Percentiles rank a stretch among this genome's conserved stretches.
Evolutionary conservation across 23 red algal species (phyloP).

Genomic region (Agarophyton chilense): DNA sequence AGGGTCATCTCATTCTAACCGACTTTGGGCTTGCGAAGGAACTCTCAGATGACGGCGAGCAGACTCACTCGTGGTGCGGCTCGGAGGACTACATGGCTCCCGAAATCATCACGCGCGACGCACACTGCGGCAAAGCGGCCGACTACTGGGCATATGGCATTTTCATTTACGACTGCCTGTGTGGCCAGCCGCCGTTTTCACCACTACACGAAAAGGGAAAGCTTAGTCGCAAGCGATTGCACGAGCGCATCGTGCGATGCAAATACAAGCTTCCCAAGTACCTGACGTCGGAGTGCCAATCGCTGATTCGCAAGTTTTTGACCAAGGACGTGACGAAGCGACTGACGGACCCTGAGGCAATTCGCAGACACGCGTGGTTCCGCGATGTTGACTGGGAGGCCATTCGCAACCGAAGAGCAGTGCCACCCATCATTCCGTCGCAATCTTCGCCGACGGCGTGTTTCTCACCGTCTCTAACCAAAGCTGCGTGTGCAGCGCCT

Average conservation of each 20-base stretch:
- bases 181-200: slow-evolving; percentile 93
- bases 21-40: slow-evolving; percentile 97
- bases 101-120: slow-evolving; percentile 85
- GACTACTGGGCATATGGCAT: slow-evolving; percentile 93
- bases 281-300: slow-evolving; percentile 79
- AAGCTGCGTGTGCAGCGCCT: slow-evolving; percentile 33
- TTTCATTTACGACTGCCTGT: slow-evolving; percentile 93
- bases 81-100: slow-evolving; percentile 98
- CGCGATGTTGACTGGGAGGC: slow-evolving; percentile 65
- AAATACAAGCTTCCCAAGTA: slow-evolving; percentile 86
- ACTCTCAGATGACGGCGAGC: slow-evolving; percentile 17
- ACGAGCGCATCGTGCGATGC: slow-evolving; percentile 85
- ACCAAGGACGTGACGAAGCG: slow-evolving; percentile 77
- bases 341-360: slow-evolving; percentile 55
- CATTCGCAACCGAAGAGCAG: slow-evolving; percentile 26
- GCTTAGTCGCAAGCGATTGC: slow-evolving; percentile 73
- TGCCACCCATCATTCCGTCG: slow-evolving; percentile 74
- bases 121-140: slow-evolving; percentile 72
- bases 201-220: slow-evolving; percentile 62
- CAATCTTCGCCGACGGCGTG: slow-evolving; percentile 60
- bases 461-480: slow-evolving; percentile 61
- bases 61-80: slow-evolving; percentile 96
- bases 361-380: slow-evolving; percentile 82
- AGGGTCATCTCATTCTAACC: slow-evolving; percentile 86
- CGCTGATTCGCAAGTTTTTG: slow-evolving; percentile 77